Evolutionary conservation across 1,139 yeast species (phyloP).

Genomic region (Eremothecium coryli): DNA sequence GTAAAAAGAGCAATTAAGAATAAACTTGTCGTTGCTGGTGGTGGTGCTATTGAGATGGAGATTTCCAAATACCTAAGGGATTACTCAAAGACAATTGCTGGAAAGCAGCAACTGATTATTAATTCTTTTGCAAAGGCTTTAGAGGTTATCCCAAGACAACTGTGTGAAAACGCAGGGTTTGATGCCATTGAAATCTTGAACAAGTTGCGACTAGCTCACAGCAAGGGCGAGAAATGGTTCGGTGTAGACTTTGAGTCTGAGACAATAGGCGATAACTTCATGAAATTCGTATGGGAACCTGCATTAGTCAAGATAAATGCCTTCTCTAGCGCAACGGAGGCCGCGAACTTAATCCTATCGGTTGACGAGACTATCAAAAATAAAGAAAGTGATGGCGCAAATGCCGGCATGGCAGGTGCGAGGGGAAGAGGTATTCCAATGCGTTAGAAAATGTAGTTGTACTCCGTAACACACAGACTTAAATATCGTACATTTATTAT

Average conservation of each 20-base stretch:
- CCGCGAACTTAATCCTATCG: slow-evolving; percentile 81
- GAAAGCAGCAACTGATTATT: slow-evolving; percentile 88
- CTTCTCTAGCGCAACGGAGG: slow-evolving; percentile 94
- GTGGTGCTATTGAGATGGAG: slow-evolving; percentile 99
- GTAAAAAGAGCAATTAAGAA: slow-evolving; percentile 91
- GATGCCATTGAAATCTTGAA: slow-evolving; percentile 91
- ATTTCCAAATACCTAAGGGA: slow-evolving; percentile 81
- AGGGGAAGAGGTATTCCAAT: slow-evolving; percentile 48
- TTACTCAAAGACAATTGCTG: slow-evolving; percentile 78
- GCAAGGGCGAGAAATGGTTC: slow-evolving; percentile 82
- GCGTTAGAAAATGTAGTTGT: too few relatives aligned
- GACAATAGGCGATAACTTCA: slow-evolving; percentile 74
- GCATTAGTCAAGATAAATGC: slow-evolving; percentile 90
- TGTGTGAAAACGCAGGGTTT: slow-evolving; percentile 96
- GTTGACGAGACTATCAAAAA: slow-evolving; percentile 94
- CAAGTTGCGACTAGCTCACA: slow-evolving; percentile 84
- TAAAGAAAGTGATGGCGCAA: slow-evolving; percentile 52
- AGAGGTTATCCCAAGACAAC: slow-evolving; percentile 92
- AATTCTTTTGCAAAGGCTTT: slow-evolving; percentile 90
- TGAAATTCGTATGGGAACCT: slow-evolving; percentile 94
- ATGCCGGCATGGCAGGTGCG: slow-evolving; percentile 41
- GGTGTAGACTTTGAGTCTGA: slow-evolving; percentile 91
- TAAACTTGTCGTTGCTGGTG: slow-evolving; percentile 88
- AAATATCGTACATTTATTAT: slow-evolving; percentile 7
- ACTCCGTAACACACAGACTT: too few relatives aligned